Conservation (phyloP, 257 asterid genomes). For the Solanum bulbocastanum region DNA sequence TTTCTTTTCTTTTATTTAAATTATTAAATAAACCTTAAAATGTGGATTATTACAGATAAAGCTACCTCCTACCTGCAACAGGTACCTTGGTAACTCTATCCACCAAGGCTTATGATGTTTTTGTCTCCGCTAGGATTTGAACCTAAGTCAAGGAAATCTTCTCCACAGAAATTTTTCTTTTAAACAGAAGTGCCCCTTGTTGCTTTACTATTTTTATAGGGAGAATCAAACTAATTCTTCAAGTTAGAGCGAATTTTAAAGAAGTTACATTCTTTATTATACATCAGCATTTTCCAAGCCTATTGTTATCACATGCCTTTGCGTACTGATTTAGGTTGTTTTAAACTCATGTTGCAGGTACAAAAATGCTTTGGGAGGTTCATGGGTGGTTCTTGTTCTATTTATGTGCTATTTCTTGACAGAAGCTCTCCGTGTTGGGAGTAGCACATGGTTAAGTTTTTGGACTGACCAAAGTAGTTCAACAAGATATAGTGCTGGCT, state of each 20-base stretch:
- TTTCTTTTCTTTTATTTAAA: background rate
- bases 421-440: slow-evolving; percentile 65
- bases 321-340: background rate
- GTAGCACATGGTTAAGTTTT: slow-evolving; percentile 92
- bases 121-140: background rate
- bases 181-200: background rate
- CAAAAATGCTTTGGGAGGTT: slow-evolving; percentile 83
- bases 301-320: background rate
- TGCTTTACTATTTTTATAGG: background rate
- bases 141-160: background rate
- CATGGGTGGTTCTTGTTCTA: slow-evolving; percentile 74
- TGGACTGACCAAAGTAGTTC: slow-evolving; percentile 58
- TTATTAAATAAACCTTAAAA: background rate
- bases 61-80: background rate
- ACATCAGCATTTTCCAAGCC: background rate
- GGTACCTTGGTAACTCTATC: background rate
- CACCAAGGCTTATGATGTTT: background rate
- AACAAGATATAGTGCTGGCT: slow-evolving; percentile 32
- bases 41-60: background rate
- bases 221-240: background rate
- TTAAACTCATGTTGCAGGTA: slow-evolving; percentile 39
- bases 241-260: background rate
- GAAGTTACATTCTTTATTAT: background rate
- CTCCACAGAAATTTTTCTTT: background rate
- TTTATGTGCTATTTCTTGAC: slow-evolving; percentile 50